Base-by-base conservation (phyloP, 2,329 filamentous ascomycete genomes). In the Aspergillus sergii region DNA sequence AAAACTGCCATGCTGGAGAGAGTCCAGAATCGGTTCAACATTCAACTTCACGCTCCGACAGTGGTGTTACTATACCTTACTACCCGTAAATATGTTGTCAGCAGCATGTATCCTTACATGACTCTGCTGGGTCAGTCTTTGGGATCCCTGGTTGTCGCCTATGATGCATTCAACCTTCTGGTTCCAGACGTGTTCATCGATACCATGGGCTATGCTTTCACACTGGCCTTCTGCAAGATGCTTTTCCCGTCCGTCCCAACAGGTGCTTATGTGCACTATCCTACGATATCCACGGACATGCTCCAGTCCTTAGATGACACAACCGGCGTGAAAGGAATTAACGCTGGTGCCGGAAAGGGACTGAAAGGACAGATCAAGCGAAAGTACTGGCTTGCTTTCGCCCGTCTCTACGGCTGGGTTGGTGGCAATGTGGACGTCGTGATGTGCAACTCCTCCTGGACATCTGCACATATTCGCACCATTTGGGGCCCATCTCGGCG, bases 261-360 rank as follows among this genome's bases (percentile, higher is more conserved):
- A 0, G 93, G 88, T 53, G 94, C 95, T 58, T 99, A 99, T 75
- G 94, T 98, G 1, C 95, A 99, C 80, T 99, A 98, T 75, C 95
- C 95, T 1, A 98, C 94, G 61, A 99, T 99, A 59, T 97, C 94
- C 3, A 99, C 93, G 57, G 95, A 99, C 73, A 99, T 99, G 95
- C 87, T 99, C 4, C 86, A 88, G 26, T 94, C 92, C 21, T 87
- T 97, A 5, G 87, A 93, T 69, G 87, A 91, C 10, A 77, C 76
- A 39, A 85, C 83, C 55, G 91, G 89, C 16, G 77, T 76, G 60
- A 89, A 87, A 78, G 91, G 94, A 3, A 83, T 96, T 61, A 95
- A 98, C 75, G 91, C 94, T 5, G 94, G 94, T 36, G 85, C 91
- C 60, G 94, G 93, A 2, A 84, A 83, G 34, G 94, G 94, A 0